Evolutionary conservation across 352 stramenopile genomes (phyloP).

Genomic region (Globisporangium middletonii): DNA sequence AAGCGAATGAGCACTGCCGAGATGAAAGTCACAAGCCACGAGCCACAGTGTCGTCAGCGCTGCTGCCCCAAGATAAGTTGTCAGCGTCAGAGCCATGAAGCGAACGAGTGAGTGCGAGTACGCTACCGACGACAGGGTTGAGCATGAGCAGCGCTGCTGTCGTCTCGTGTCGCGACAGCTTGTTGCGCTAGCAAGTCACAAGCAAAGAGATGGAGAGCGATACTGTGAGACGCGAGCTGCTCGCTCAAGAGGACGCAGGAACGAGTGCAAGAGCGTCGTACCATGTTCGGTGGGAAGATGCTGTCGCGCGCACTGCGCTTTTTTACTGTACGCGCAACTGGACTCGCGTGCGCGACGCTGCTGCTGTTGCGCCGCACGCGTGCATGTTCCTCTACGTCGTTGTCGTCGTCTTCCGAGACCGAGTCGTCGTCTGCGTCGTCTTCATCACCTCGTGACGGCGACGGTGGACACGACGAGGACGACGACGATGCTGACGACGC

Average conservation of each 20-base stretch:
- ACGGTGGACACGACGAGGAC: conserved; percentile 11
- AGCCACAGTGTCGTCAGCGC: background rate
- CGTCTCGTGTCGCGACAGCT: conserved; percentile 12
- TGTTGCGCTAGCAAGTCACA: conserved; percentile 2
- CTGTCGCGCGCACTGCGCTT: background rate
- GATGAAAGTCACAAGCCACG: background rate
- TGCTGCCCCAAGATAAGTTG: background rate
- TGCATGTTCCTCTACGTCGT: background rate
- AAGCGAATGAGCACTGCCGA: conserved; percentile 39
- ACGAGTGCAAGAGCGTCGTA: background rate
- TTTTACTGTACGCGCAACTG: background rate
- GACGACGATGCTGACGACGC: conserved; percentile 8
- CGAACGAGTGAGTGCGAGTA: background rate
- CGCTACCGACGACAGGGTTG: conserved; percentile 36
- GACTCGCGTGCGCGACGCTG: background rate
- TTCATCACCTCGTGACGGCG: conserved; percentile 8
- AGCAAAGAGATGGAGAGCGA: too few species aligned
- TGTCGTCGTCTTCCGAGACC: background rate
- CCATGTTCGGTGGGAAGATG: conserved; percentile 13
- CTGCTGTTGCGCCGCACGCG: background rate
- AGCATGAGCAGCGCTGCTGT: conserved; percentile 29
- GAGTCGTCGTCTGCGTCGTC: conserved; percentile 4
- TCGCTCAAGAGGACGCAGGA: too few species aligned
- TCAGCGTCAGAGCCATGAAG: background rate
- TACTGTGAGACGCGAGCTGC: too few species aligned